These are phyloP conservation scores for Claviceps sp. DNA, from an alignment of 2,329 filamentous ascomycete genomes.

Conservation along the genomic window DNA sequence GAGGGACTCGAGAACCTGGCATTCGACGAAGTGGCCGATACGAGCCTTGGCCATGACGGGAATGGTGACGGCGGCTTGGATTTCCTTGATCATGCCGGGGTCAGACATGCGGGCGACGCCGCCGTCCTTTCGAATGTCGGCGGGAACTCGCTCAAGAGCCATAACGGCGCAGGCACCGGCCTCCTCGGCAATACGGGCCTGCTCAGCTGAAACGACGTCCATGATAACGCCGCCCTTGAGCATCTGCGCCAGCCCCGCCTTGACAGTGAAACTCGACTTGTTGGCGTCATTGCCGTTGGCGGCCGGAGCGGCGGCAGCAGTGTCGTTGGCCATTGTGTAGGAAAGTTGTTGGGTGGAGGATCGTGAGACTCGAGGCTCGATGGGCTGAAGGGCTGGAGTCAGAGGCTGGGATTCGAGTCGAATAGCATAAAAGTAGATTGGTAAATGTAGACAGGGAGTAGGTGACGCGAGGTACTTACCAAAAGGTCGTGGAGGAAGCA, in stretches of 20 bases:
- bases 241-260: slow-evolving; percentile 94
- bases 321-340: slow-evolving; percentile 22
- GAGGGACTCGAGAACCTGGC: slow-evolving; percentile 91
- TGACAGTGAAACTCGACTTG: slow-evolving; percentile 64
- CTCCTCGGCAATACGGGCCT: slow-evolving; percentile 94
- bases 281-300: slow-evolving; percentile 21
- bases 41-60: slow-evolving; percentile 98
- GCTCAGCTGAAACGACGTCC: slow-evolving; percentile 90
- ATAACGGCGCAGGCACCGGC: slow-evolving; percentile 94
- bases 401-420: no score
- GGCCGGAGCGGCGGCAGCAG: slow-evolving; percentile 15
- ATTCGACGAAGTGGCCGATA: slow-evolving; percentile 97
- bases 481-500: no score
- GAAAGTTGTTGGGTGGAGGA: not conserved
- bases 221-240: slow-evolving; percentile 98
- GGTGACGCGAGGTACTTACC: no score
- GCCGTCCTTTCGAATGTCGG: slow-evolving; percentile 84
- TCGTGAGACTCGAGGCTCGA: not conserved
- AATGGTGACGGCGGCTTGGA: slow-evolving; percentile 89
- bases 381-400: no score
- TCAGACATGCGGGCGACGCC: slow-evolving; percentile 97
- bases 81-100: slow-evolving; percentile 85
- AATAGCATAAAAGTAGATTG: no score
- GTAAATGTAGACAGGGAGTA: no score
- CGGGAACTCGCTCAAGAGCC: slow-evolving; percentile 94